Percentiles rank a stretch among this genome's conserved stretches.
Evolutionary conservation across 2,329 filamentous ascomycete species (phyloP).

Genomic region (Hysterium pulicare): DNA sequence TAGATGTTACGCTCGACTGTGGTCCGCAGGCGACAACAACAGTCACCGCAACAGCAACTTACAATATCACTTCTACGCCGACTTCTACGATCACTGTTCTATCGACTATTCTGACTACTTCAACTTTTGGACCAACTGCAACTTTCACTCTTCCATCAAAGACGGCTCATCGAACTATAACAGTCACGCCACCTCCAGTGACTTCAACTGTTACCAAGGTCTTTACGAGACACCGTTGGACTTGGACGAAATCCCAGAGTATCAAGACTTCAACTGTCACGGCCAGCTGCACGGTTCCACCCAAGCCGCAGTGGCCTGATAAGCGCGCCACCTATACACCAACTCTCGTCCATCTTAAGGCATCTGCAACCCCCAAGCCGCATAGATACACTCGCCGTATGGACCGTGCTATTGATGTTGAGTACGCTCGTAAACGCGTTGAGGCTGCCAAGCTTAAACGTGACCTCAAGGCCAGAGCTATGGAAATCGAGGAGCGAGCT

Average conservation of each 20-base stretch:
- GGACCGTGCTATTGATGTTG: slow-evolving; percentile 28
- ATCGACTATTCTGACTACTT: slow-evolving; percentile 21
- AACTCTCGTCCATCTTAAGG: slow-evolving; percentile 22
- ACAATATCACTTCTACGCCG: slow-evolving; percentile 27
- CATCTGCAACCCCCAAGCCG: slow-evolving; percentile 22
- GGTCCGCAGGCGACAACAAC: slow-evolving; percentile 31
- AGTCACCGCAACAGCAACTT: slow-evolving; percentile 31
- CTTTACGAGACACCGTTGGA: slow-evolving; percentile 11
- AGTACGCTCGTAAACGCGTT: slow-evolving; percentile 33
- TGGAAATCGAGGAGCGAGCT: slow-evolving; percentile 27
- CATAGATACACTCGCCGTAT: slow-evolving; percentile 22
- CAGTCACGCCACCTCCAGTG: slow-evolving; percentile 26
- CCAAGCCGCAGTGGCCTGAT: slow-evolving; percentile 27
- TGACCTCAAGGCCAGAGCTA: slow-evolving; percentile 15
- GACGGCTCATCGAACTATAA: slow-evolving; percentile 31
- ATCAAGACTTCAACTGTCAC: slow-evolving; percentile 35
- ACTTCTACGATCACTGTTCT: slow-evolving; percentile 20
- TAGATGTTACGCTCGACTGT: slow-evolving; percentile 32
- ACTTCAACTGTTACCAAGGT: slow-evolving; percentile 28
- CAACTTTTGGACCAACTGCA: slow-evolving; percentile 24
- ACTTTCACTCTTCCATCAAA: slow-evolving; percentile 31
- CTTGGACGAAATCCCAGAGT: slow-evolving; percentile 21
- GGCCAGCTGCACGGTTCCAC: slow-evolving; percentile 36
- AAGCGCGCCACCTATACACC: slow-evolving; percentile 36
- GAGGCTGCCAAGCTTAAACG: slow-evolving; percentile 33